Conservation (phyloP, 192 early-diverging fungal species). For the Coemansia sp. region DNA sequence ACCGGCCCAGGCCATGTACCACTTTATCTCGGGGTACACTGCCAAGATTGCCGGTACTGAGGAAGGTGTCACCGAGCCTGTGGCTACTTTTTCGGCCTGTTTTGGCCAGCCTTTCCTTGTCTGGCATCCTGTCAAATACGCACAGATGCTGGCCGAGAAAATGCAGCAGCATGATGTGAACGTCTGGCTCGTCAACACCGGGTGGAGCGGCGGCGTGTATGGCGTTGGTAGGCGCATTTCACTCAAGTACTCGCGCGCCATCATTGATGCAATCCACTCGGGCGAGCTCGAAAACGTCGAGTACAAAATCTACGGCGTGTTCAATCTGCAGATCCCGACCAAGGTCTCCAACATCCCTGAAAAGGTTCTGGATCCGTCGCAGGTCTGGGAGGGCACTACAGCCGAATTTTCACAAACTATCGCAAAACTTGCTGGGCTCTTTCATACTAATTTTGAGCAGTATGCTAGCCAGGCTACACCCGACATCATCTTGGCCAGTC, state of each 20-base stretch:
- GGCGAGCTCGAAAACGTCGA: slow-evolving; percentile 85
- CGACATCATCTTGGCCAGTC: slow-evolving; percentile 71
- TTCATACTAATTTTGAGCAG: slow-evolving; percentile 86
- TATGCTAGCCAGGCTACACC: slow-evolving; percentile 75
- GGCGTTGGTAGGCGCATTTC: slow-evolving; percentile 87
- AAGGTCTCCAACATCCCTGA: slow-evolving; percentile 74
- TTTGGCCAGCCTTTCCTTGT: slow-evolving; percentile 92
- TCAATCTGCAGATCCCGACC: slow-evolving; percentile 86
- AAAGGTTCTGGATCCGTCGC: slow-evolving; percentile 83
- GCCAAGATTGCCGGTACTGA: slow-evolving; percentile 96
- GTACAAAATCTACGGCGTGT: slow-evolving; percentile 82
- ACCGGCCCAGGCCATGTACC: slow-evolving; percentile 85
- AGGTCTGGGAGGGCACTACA: slow-evolving; percentile 79
- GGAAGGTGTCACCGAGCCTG: slow-evolving; percentile 83
- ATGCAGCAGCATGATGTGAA: slow-evolving; percentile 81
- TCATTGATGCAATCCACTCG: slow-evolving; percentile 95
- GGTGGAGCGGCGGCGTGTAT: slow-evolving; percentile 93
- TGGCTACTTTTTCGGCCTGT: slow-evolving; percentile 86
- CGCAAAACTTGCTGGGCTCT: slow-evolving; percentile 75
- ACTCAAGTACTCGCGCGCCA: slow-evolving; percentile 95
- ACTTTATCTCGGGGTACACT: slow-evolving; percentile 94
- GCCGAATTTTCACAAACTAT: slow-evolving; percentile 65
- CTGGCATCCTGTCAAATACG: slow-evolving; percentile 90
- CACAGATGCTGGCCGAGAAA: slow-evolving; percentile 93
- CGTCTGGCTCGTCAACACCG: slow-evolving; percentile 96